Base-by-base conservation (phyloP, 1,284 basidiomycete species). In the Austroboletus niveus region DNA sequence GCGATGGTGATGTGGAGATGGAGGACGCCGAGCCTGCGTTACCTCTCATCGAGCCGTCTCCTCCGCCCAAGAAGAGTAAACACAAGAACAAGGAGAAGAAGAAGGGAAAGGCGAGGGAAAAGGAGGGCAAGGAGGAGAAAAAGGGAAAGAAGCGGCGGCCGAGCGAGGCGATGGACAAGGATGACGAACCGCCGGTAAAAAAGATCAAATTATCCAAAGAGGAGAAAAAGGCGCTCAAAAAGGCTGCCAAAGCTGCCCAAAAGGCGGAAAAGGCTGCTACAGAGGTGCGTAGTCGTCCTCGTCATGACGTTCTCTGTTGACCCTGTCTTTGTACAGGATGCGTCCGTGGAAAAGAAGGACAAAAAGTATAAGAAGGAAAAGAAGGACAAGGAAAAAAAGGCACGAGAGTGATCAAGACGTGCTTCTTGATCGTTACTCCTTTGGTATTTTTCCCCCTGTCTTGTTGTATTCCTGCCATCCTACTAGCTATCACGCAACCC, bases 181-280 rank as follows among this genome's bases (percentile, higher is more conserved):
- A 52, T 3, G 79, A 83, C 47, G 78, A 77, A 56, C 75, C 74
- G n/a, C 73, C 81, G 8, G 60, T 72, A 53, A 90, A 89, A 73
- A 89, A 87, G 72, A 75, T 78, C 55, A 89, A 89, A 72, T 60
- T 89, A 57, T 84, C 82, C 41, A 91, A 91, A 71, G 88, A 90
- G 72, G 87, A 89, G 73, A 89, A 89, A 76, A 89, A 87, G 74
- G 84, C 83, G 30, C 71, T 87, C 67, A 92, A 89, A 73, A 89
- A 86, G 72, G 82, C 81, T 45, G 82, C 85, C 73, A 89, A 89
- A 73, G 76, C 80, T 57, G 74, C 71, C 10, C 77, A 80, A 64
- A 70, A 67, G 49, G 75, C 56, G 10, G 62, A 73, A 51, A 76
- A 70, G 39, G 71, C 60, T 24, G 75, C 68, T 20, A 58, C 68